Evolutionary conservation across 1,284 basidiomycete species (phyloP), one percentile per base, ranked within the genome.

Genomic region (Cryptococcus neoformans): DNA sequence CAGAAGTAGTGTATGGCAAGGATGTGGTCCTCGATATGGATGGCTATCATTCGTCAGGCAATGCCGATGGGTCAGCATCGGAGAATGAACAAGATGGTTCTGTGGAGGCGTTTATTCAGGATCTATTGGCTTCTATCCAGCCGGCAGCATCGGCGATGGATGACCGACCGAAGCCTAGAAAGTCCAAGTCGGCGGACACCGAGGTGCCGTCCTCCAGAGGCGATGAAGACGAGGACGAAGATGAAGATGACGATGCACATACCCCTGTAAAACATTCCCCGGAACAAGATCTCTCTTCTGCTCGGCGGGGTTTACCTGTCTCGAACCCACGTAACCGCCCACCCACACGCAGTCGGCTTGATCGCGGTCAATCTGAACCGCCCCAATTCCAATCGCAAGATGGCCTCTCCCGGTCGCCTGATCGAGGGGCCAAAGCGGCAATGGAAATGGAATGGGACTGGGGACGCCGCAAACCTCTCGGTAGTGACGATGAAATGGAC

Each of bases 1-100:
- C 87, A 17, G 82, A 83, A 5, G 83, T 92, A 1, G 79, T 85
- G 47, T 90, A 90, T 66, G 85, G 65, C 12, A 60, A 62, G 59
- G 77, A 90, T 83, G 69, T 80, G 79, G 77, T 79, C 21, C 59
- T 81, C 59, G 75, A 78, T 64, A 78, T 80, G 71, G 74, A 72
- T 8, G 81, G 81, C 1, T 82, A 81, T 67, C 76, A 78, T 58
- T 65, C 54, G 53, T 60, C 46, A 14, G 49, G 54, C 28, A 40
- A 53, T 28, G 51, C 53, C 37, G 51, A 28, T 39, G 28, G 28
- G 28, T 28, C 28, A 4, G 52, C 51, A 36, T 40, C 45, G 8
- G 40, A 54, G 21, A 38, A 44, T 16, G 61, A 60, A 16, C 53
- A 53, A 11, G 53, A 59, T 39, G 51, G 54, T 5, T 40, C 59